Evolutionary conservation across 768 basidiomycete genomes (phyloP).

Genomic region (Sporobolomyces pararoseus): DNA sequence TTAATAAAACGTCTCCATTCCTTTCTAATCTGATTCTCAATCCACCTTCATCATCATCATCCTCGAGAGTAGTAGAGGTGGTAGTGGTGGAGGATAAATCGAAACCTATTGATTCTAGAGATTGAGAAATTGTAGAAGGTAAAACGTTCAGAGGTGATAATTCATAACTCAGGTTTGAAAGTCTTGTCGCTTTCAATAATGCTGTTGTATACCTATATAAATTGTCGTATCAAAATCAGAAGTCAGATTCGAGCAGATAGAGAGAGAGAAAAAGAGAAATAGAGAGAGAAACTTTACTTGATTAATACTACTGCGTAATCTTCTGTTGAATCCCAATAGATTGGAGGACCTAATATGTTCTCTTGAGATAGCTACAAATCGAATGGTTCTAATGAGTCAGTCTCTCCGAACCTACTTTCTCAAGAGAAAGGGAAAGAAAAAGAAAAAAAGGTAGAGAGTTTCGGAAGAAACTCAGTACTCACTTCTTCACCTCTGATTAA

Average conservation of each 20-base stretch:
- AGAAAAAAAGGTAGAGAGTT: no score
- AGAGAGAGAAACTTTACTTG: conserved; percentile 13
- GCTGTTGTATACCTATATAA: conserved; percentile 30
- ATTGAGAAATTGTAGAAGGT: conserved; percentile 1
- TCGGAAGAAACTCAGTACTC: background rate
- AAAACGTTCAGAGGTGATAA: conserved; percentile 30
- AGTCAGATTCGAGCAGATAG: background rate
- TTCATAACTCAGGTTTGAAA: conserved; percentile 30
- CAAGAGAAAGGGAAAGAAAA: no score
- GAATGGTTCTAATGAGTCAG: no score
- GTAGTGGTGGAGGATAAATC: background rate
- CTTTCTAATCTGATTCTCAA: background rate
- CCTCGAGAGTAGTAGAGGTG: background rate
- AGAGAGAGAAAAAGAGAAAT: background rate
- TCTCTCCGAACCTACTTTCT: no score
- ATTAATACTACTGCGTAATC: conserved; percentile 35
- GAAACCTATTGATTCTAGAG: conserved; percentile 16
- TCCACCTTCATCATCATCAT: background rate
- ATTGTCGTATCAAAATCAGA: no score
- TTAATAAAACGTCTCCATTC: conserved; percentile 21
- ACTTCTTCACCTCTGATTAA: conserved; percentile 28
- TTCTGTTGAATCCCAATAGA: conserved; percentile 3
- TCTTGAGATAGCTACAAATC: background rate
- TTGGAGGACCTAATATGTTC: conserved; percentile 13
- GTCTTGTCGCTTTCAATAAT: conserved; percentile 20